A percentile compares a stretch with the other conserved stretches of the same genome.
Conservation (phyloP, 306 rosid genomes). For the Arachis stenosperma region DNA sequence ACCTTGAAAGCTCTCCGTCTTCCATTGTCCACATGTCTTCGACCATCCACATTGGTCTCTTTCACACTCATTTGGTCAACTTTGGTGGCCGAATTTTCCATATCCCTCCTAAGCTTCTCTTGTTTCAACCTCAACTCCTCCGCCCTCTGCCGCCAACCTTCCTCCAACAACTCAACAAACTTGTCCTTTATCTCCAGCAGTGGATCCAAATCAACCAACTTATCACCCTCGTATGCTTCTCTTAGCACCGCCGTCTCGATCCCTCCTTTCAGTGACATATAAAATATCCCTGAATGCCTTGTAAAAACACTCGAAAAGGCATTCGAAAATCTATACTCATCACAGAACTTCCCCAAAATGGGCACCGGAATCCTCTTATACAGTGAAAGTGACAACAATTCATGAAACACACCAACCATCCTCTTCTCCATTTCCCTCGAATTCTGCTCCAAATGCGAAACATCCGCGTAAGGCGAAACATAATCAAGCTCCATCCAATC, state of each 20-base stretch:
- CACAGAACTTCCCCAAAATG: conserved; percentile 74
- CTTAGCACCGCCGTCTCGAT: conserved; percentile 80
- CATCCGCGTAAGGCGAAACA: conserved; percentile 74
- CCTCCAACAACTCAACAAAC: conserved; percentile 74
- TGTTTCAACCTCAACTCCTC: conserved; percentile 54
- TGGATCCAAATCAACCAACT: conserved; percentile 75
- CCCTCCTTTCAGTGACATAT: conserved; percentile 85
- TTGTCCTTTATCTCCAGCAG: conserved; percentile 69
- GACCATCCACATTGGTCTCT: neutral
- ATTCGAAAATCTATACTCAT: conserved; percentile 82
- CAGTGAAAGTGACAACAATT: conserved; percentile 66
- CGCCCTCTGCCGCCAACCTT: conserved; percentile 71
- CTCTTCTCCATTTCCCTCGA: conserved; percentile 69
- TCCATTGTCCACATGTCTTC: neutral
- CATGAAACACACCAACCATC: conserved; percentile 50
- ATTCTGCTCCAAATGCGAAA: conserved; percentile 62
- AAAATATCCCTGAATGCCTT: conserved; percentile 85
- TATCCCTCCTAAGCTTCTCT: conserved; percentile 50
- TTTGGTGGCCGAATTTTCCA: conserved; percentile 51
- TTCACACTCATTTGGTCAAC: conserved; percentile 12
- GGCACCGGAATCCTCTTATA: conserved; percentile 82
- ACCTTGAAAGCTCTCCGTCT: conserved; percentile 25
- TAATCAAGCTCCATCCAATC: conserved; percentile 91
- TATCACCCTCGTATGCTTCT: conserved; percentile 65
- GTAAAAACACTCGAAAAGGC: conserved; percentile 70